These are phyloP conservation scores for Russula virescens DNA, from an alignment of 768 basidiomycete species.

Conservation along the genomic window DNA sequence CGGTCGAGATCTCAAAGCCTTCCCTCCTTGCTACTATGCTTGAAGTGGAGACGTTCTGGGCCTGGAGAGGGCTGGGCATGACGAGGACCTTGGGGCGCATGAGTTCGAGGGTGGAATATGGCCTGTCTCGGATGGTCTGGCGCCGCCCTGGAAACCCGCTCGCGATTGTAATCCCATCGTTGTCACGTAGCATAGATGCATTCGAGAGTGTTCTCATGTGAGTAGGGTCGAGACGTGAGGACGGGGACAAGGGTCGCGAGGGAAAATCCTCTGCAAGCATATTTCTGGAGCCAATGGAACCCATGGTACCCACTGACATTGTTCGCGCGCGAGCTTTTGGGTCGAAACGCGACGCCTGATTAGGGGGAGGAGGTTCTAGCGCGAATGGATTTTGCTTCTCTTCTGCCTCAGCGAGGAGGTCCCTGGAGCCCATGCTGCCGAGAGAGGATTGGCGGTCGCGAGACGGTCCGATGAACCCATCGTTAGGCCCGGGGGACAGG, in stretches of 20 bases:
- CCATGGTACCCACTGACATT: slow-evolving; percentile 44
- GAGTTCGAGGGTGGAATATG: slow-evolving; percentile 69
- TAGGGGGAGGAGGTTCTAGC: slow-evolving; percentile 35
- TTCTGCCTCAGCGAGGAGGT: slow-evolving; percentile 38
- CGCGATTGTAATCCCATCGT: slow-evolving; percentile 38
- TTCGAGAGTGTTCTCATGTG: slow-evolving; percentile 58
- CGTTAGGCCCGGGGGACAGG: slow-evolving; percentile 32
- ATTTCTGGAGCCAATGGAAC: slow-evolving; percentile 33
- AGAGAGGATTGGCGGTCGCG: slow-evolving; percentile 47
- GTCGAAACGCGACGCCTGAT: slow-evolving; percentile 40
- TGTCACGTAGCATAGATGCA: slow-evolving; percentile 56
- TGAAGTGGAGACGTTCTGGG: slow-evolving; percentile 33
- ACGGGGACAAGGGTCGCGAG: slow-evolving; percentile 56
- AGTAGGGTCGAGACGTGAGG: slow-evolving; percentile 80
- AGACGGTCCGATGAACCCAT: slow-evolving; percentile 25
- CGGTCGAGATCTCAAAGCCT: slow-evolving; percentile 58
- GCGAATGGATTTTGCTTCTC: slow-evolving; percentile 34
- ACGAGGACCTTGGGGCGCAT: slow-evolving; percentile 88
- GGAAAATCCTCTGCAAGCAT: slow-evolving; percentile 42
- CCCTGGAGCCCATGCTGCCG: slow-evolving; percentile 46
- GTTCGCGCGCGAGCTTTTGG: slow-evolving; percentile 39
- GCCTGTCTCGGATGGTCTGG: slow-evolving; percentile 42
- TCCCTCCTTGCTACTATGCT: slow-evolving; percentile 40
- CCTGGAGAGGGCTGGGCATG: slow-evolving; percentile 86
- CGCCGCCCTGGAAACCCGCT: slow-evolving; percentile 29